Percentiles rank a stretch among this genome's conserved stretches.
Evolutionary conservation across 2,329 filamentous ascomycete genomes (phyloP).

Genomic region (Aspergillus transmontanensis): DNA sequence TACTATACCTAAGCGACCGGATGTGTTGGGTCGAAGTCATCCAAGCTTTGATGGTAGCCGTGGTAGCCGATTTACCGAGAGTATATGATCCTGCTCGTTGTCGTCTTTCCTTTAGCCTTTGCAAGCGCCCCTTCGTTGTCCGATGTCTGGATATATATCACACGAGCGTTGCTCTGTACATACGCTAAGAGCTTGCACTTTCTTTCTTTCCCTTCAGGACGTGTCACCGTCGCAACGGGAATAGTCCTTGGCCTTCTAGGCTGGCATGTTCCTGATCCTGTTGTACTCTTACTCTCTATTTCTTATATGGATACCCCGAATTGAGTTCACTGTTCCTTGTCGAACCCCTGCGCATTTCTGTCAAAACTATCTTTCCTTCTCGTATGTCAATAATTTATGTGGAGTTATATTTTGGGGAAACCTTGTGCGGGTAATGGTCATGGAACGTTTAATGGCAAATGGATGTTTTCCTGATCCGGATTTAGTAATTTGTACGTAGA

Average conservation of each 20-base stretch:
- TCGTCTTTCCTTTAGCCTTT: constrained; percentile 12
- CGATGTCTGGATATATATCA: constrained; percentile 12
- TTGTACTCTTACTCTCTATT: constrained; percentile 16
- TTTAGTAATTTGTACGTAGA: background rate
- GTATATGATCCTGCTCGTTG: constrained; percentile 25
- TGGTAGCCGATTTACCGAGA: constrained; percentile 48
- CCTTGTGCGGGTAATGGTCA: background rate
- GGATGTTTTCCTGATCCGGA: too few species aligned
- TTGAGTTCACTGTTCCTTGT: constrained; percentile 13
- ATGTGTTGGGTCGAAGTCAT: constrained; percentile 46
- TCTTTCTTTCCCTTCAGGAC: background rate
- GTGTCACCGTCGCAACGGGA: background rate
- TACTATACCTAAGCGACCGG: constrained; percentile 33
- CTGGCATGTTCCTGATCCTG: constrained; percentile 11
- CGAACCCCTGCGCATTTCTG: constrained; percentile 7
- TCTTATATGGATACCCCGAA: constrained; percentile 11
- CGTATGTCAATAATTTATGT: background rate
- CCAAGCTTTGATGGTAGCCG: constrained; percentile 48
- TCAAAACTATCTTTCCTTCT: constrained; percentile 6
- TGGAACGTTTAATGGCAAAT: background rate
- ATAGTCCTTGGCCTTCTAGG: background rate
- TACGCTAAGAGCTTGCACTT: constrained; percentile 6
- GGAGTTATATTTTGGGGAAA: background rate
- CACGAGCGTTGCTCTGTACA: constrained; percentile 24
- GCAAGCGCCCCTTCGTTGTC: background rate